Evolutionary conservation across 2,329 filamentous ascomycete genomes (phyloP), one percentile per base, ranked within the genome.

Genomic region (Davidsoniella eucalypti): DNA sequence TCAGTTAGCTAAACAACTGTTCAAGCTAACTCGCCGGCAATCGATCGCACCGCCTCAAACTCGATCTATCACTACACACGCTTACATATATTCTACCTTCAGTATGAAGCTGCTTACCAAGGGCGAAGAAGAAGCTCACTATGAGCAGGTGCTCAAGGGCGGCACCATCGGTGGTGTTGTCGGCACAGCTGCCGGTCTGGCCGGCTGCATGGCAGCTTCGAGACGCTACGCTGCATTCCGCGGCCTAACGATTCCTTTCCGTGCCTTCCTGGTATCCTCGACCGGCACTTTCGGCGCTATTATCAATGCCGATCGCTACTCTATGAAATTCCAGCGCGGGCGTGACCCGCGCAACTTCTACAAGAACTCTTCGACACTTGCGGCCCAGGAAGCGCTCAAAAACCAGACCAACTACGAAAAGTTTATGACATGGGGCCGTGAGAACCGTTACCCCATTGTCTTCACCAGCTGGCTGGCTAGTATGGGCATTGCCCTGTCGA

Each of bases 51-150:
- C 29, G 12, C 9, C 12, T 33, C 29, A 10, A 10, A 9, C 29
- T 2, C 26, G 26, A 33, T 9, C 6, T 10, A 33, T 33, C 6
- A 33, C 29, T 33, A 33, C 29, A 33, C 29, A 33, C 8, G 12
- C 12, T 9, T 12, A 12, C 12, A 33, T 12, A 33, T 39, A 7
- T 10, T 25, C 39, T 66, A 72, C 47, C 55, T 33, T 33, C 9
- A 33, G 29, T 33, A 98, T 96, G 92, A 96, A 95, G 82, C 72
- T 96, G 62, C 75, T 96, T 63, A 93, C 84, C 59, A 87, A 90
- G 64, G 87, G 95, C 76, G 86, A 95, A 69, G 88, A 95, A 69
- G 65, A 72, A 54, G 84, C 76, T 49, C 88, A 95, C 75, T 94
- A 93, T 76, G 69, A 72, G 63, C 70, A 75, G 53, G 92, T 93